A percentile compares a stretch with the other conserved stretches of the same genome.
These are phyloP conservation scores for Hyphopichia pseudoburtonii DNA, from an alignment of 1,139 yeast species.

Conservation along the genomic window DNA sequence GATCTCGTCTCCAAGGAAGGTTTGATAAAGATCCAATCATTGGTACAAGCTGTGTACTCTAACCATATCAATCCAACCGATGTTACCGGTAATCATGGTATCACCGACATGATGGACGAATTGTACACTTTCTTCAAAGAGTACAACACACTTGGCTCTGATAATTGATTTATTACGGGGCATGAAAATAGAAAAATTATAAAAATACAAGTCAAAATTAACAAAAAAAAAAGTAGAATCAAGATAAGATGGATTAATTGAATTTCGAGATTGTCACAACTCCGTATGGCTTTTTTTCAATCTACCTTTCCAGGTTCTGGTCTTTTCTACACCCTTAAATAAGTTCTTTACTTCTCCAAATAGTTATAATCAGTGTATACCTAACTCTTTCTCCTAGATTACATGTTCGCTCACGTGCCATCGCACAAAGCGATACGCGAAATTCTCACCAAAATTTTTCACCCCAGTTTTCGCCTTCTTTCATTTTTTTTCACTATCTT, in stretches of 20 bases:
- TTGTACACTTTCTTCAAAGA: slow-evolving; percentile 49
- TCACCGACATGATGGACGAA: slow-evolving; percentile 58
- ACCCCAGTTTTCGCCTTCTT: background rate
- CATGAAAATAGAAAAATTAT: background rate
- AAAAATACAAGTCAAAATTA: background rate
- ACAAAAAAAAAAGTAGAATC: background rate
- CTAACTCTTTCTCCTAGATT: too few species aligned
- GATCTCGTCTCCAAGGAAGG: slow-evolving; percentile 76
- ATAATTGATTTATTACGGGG: slow-evolving; percentile 26
- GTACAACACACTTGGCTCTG: slow-evolving; percentile 44
- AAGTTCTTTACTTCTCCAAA: too few species aligned
- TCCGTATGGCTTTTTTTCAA: too few species aligned
- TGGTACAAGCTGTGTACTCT: slow-evolving; percentile 72
- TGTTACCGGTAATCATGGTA: slow-evolving; percentile 51
- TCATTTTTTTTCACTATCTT: background rate
- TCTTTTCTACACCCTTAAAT: background rate
- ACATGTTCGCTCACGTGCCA: slow-evolving; percentile 3
- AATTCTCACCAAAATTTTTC: background rate
- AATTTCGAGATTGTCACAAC: too few species aligned
- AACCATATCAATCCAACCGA: slow-evolving; percentile 28
- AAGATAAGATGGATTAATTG: too few species aligned
- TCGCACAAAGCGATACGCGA: background rate
- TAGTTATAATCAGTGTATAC: too few species aligned
- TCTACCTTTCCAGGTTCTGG: too few species aligned
- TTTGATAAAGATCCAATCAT: slow-evolving; percentile 68